A percentile compares a stretch with the other conserved stretches of the same genome.
Evolutionary conservation across 1,284 basidiomycete species (phyloP).

Genomic region (Trichosporon coremiiforme): DNA sequence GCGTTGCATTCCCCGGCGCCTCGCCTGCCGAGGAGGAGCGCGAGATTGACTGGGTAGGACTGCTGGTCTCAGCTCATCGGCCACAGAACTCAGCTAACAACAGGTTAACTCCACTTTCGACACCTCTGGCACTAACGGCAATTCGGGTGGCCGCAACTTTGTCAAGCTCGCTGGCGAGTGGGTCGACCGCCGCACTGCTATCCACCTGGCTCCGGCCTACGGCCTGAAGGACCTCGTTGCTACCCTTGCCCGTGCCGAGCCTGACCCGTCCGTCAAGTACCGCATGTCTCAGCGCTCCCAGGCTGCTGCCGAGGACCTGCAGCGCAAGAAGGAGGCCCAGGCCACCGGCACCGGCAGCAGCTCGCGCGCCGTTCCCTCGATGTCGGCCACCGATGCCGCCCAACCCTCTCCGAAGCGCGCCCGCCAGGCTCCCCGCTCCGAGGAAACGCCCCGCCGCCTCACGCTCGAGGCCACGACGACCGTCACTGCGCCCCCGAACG

Average conservation of each 20-base stretch:
- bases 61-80: background rate
- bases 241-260: conserved; percentile 70
- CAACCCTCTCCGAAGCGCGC: conserved; percentile 46
- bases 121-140: conserved; percentile 76
- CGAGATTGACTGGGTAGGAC: conserved; percentile 74
- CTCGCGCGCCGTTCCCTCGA: conserved; percentile 26
- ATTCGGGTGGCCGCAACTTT: conserved; percentile 62
- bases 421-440: conserved; percentile 29
- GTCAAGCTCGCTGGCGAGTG: conserved; percentile 81
- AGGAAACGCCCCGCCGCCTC: conserved; percentile 33
- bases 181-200: conserved; percentile 75
- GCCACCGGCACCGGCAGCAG: background rate
- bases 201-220: conserved; percentile 59
- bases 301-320: conserved; percentile 50
- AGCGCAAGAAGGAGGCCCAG: conserved; percentile 24
- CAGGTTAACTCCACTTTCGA: conserved; percentile 65
- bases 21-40: conserved; percentile 74
- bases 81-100: conserved; percentile 8
- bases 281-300: conserved; percentile 62
- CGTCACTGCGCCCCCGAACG: conserved; percentile 46
- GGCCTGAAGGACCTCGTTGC: conserved; percentile 61
- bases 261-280: conserved; percentile 75
- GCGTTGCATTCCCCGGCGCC: conserved; percentile 89
- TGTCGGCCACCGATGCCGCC: conserved; percentile 31
- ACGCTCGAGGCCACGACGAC: conserved; percentile 53